Evolutionary conservation across 345 rosid genomes (phyloP).

Genomic region (Syzygium grande): DNA sequence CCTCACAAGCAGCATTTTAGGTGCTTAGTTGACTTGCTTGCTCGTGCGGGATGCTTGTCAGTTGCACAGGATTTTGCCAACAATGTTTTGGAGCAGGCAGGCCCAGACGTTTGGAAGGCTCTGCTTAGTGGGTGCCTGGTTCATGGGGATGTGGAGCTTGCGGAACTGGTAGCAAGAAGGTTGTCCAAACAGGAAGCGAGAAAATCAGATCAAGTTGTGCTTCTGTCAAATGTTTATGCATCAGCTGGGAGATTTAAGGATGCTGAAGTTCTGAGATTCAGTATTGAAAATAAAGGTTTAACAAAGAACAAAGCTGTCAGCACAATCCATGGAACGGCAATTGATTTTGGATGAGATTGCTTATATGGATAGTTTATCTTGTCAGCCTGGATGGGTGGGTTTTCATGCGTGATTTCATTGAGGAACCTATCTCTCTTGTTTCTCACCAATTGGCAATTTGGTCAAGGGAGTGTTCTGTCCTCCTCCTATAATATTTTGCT

Average conservation of each 20-base stretch:
- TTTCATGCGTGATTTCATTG: background rate
- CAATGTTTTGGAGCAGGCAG: slow-evolving; percentile 4
- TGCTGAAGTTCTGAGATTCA: slow-evolving; percentile 32
- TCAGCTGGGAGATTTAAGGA: slow-evolving; percentile 41
- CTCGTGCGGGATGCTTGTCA: slow-evolving; percentile 29
- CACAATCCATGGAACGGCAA: slow-evolving; percentile 7
- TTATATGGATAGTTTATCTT: background rate
- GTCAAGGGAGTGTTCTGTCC: background rate
- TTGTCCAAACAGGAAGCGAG: slow-evolving; percentile 12
- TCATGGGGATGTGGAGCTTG: slow-evolving; percentile 28
- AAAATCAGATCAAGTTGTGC: slow-evolving; percentile 16
- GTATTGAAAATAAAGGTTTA: slow-evolving; percentile 14
- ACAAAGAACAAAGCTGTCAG: slow-evolving; percentile 30
- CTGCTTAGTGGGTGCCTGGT: slow-evolving; percentile 27
- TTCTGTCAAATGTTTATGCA: slow-evolving; percentile 36
- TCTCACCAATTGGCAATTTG: background rate
- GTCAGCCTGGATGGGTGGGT: background rate
- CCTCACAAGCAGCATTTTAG: slow-evolving; percentile 28
- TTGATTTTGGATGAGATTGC: slow-evolving; percentile 13
- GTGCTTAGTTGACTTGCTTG: slow-evolving; percentile 31
- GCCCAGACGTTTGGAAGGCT: slow-evolving; percentile 31
- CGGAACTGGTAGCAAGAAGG: slow-evolving; percentile 23
- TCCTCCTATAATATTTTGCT: background rate
- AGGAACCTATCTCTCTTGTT: background rate
- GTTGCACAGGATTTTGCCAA: slow-evolving; percentile 15